Conservation (phyloP, 768 basidiomycete species). For the Boletus sensibilis region DNA sequence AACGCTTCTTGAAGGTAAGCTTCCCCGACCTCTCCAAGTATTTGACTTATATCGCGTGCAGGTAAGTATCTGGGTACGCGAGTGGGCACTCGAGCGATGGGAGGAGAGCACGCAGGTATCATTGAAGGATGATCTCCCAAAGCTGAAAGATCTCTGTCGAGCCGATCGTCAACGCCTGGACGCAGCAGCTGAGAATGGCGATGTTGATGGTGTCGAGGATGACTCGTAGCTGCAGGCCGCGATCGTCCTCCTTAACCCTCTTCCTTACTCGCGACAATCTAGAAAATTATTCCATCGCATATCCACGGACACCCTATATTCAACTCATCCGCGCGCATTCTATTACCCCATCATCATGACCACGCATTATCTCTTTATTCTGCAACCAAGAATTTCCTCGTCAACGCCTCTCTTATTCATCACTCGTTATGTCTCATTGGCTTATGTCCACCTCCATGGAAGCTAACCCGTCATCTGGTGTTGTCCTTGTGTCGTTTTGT, state of each 20-base stretch:
- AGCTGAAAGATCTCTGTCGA: conserved; percentile 21
- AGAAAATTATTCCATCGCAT: conserved; percentile 26
- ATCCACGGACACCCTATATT: conserved; percentile 28
- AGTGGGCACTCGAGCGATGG: conserved; percentile 85
- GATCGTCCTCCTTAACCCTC: background rate
- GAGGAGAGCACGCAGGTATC: conserved; percentile 57
- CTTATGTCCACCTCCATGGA: conserved; percentile 11
- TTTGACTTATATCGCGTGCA: conserved; percentile 30
- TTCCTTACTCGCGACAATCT: conserved; percentile 12
- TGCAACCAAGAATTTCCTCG: conserved; percentile 27
- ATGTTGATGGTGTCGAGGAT: conserved; percentile 7
- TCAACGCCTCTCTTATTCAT: conserved; percentile 14
- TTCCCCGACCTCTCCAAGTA: background rate
- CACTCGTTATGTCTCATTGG: conserved; percentile 26
- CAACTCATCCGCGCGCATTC: conserved; percentile 21
- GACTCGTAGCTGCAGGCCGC: conserved; percentile 14
- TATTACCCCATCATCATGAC: conserved; percentile 20
- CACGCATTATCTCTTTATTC: conserved; percentile 29
- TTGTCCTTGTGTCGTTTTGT: conserved; percentile 24
- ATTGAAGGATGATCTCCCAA: conserved; percentile 53
- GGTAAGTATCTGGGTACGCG: conserved; percentile 79
- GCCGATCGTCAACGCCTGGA: conserved; percentile 22
- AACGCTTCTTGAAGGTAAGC: conserved; percentile 78
- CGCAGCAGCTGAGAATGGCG: conserved; percentile 6
- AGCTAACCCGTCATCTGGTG: conserved; percentile 2